Percentiles rank a stretch among this genome's conserved stretches.
phyloP scores from a whole-genome alignment of 2,329 filamentous ascomycete species.

The Chrysoporthe austroafricana region DNA sequence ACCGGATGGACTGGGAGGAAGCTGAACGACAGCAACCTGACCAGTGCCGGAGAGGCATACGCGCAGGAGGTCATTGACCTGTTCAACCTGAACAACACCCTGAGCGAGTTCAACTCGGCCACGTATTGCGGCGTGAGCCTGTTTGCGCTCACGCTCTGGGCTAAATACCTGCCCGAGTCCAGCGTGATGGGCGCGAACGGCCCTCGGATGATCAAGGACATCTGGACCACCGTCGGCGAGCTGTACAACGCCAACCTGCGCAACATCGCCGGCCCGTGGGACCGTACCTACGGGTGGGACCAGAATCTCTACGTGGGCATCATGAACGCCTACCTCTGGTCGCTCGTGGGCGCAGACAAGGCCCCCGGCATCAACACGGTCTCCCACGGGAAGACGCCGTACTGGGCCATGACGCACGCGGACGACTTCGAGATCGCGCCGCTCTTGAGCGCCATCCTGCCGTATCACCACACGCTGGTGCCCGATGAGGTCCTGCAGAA shows the following conservation, averaged over 20 bases:
- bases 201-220: slow-evolving; percentile 53
- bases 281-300: slow-evolving; percentile 65
- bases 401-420: slow-evolving; percentile 60
- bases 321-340: slow-evolving; percentile 63
- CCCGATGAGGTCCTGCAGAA: slow-evolving; percentile 44
- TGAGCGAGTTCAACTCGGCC: slow-evolving; percentile 66
- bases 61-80: slow-evolving; percentile 60
- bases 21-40: slow-evolving; percentile 62
- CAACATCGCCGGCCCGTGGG: slow-evolving; percentile 68
- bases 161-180: slow-evolving; percentile 59
- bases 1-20: slow-evolving; percentile 61
- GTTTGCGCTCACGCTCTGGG: slow-evolving; percentile 61
- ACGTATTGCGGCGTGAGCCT: slow-evolving; percentile 67
- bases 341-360: slow-evolving; percentile 54
- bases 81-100: slow-evolving; percentile 57
- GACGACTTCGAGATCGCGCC: slow-evolving; percentile 63
- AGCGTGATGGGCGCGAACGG: slow-evolving; percentile 59
- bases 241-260: slow-evolving; percentile 63
- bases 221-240: slow-evolving; percentile 54
- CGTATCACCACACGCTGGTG: slow-evolving; percentile 52
- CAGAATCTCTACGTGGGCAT: slow-evolving; percentile 66
- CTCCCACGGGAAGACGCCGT: slow-evolving; percentile 31
- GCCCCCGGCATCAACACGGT: slow-evolving; percentile 42
- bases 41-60: slow-evolving; percentile 57
- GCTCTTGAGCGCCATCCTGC: slow-evolving; percentile 57